Evolutionary conservation across 257 asterid species (phyloP).

Genomic region (Ilex asprella): DNA sequence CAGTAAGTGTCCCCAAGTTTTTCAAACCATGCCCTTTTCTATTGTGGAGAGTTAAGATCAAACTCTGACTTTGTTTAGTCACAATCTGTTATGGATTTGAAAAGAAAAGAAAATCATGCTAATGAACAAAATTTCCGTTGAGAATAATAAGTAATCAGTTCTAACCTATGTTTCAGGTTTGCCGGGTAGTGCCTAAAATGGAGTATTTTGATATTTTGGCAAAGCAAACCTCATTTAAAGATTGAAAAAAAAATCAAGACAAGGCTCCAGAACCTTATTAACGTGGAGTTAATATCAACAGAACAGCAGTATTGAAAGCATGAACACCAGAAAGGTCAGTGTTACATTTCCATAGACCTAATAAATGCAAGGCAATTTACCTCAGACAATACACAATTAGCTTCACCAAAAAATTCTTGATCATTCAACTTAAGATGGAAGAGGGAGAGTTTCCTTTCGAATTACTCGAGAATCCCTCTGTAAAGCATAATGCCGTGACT

Average conservation of each 20-base stretch:
- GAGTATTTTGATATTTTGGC: no score
- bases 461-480: not conserved
- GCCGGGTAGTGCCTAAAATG: no score
- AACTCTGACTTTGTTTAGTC: constrained; percentile 38
- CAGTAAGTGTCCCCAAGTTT: constrained; percentile 51
- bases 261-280: no score
- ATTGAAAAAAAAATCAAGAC: no score
- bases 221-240: no score
- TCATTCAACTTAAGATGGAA: constrained; percentile 36
- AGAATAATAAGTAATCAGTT: no score
- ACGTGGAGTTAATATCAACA: not conserved
- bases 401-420: constrained; percentile 87
- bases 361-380: constrained; percentile 26
- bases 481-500: not conserved
- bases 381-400: constrained; percentile 63
- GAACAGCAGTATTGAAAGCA: not conserved
- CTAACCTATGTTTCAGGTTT: no score
- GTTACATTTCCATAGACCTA: not conserved
- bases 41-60: constrained; percentile 48
- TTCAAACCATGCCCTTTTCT: constrained; percentile 29
- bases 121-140: no score
- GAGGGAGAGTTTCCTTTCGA: not conserved
- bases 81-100: constrained; percentile 40
- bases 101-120: no score
- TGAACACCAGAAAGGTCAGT: not conserved